A percentile compares a stretch with the other conserved stretches of the same genome.
Evolutionary conservation across 805 yeast species (phyloP).

Genomic region (Candida jianshihensis): DNA sequence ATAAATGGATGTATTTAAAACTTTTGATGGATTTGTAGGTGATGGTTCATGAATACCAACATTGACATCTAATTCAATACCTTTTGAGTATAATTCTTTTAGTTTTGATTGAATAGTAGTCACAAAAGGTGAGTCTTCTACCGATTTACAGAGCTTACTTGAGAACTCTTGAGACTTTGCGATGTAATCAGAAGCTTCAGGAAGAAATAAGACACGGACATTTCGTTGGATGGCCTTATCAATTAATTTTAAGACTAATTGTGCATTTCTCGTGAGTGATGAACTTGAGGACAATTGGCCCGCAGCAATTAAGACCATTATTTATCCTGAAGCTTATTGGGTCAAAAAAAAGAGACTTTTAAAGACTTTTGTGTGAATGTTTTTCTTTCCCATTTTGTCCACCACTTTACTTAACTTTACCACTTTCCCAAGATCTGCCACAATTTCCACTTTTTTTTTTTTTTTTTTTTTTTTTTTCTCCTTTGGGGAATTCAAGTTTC

Average conservation of each 20-base stretch:
- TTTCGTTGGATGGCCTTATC: conserved; percentile 52
- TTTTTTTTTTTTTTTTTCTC: not conserved
- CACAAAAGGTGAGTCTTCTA: conserved; percentile 35
- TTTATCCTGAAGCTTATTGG: not conserved
- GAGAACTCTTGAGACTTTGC: conserved; percentile 48
- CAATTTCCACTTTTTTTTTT: not conserved
- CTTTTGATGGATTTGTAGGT: conserved; percentile 32
- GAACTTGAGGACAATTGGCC: conserved; percentile 83
- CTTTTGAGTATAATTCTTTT: conserved; percentile 28
- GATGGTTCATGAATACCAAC: conserved; percentile 89
- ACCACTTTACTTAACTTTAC: not conserved
- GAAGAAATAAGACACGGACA: conserved; percentile 71
- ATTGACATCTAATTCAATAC: conserved; percentile 48
- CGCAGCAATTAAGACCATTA: conserved; percentile 65
- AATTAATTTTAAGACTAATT: conserved; percentile 51
- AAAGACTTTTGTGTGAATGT: too few species aligned
- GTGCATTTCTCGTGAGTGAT: conserved; percentile 51
- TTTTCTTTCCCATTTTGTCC: too few species aligned
- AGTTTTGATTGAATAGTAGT: conserved; percentile 41
- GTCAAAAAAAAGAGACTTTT: too few species aligned
- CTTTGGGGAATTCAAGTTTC: too few species aligned
- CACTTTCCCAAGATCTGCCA: not conserved
- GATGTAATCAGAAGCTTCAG: conserved; percentile 91
- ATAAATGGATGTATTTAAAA: conserved; percentile 70
- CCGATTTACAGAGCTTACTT: conserved; percentile 46